phyloP scores from a whole-genome alignment of 805 yeast species.

The Spathaspora boniae region DNA sequence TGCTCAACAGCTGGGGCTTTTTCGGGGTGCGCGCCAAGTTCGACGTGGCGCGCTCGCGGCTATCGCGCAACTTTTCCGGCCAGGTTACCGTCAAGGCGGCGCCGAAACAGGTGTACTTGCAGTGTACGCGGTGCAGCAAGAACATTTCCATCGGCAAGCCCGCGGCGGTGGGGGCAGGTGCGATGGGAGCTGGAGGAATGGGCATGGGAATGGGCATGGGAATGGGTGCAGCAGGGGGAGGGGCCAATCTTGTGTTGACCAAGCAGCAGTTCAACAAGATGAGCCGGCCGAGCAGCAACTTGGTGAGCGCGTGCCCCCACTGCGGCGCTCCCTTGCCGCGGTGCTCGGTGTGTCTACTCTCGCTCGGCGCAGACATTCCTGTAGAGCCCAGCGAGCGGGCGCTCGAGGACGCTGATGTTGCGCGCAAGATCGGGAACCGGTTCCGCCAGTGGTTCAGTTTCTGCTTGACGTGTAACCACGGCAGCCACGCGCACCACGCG shows the following conservation, averaged over 20 bases:
- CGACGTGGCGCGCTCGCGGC: constrained; percentile 71
- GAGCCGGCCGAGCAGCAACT: constrained; percentile 16
- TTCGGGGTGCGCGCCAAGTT: constrained; percentile 79
- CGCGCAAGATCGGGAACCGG: constrained; percentile 32
- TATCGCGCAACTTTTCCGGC: constrained; percentile 54
- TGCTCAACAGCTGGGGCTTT: constrained; percentile 77
- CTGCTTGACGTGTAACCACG: constrained; percentile 88
- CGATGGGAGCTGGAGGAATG: too few relatives aligned
- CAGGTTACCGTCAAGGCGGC: constrained; percentile 44
- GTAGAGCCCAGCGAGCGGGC: constrained; percentile 30
- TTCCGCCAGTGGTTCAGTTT: constrained; percentile 87
- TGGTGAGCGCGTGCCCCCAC: constrained; percentile 58
- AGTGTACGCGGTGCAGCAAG: constrained; percentile 80
- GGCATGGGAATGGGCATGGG: too few relatives aligned
- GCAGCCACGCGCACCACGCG: constrained; percentile 93
- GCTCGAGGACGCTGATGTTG: constrained; percentile 14
- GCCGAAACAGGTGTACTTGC: constrained; percentile 74
- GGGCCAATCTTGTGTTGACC: constrained; percentile 20
- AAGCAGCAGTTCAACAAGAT: constrained; percentile 37
- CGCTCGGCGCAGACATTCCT: constrained; percentile 69
- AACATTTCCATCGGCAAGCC: constrained; percentile 46
- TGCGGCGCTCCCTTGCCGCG: constrained; percentile 87
- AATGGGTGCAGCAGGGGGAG: too few relatives aligned
- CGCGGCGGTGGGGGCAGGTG: background rate
- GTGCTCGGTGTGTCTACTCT: constrained; percentile 82